Evolutionary conservation across 2,329 filamentous ascomycete genomes (phyloP).

Genomic region (Rasamsonia emersonii): DNA sequence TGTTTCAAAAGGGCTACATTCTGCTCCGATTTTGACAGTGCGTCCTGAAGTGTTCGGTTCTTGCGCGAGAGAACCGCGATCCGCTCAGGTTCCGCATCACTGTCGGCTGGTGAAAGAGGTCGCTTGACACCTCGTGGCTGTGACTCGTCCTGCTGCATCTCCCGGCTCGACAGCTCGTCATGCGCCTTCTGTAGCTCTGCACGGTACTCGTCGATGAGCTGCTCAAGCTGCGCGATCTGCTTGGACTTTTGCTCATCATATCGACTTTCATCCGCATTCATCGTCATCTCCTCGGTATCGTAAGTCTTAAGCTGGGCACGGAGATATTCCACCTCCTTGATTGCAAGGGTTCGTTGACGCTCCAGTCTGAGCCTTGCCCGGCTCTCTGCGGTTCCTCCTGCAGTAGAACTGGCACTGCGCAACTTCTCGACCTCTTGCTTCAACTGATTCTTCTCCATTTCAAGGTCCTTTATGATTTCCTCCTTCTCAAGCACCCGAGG

Average conservation of each 20-base stretch:
- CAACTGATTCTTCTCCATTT: conserved; percentile 59
- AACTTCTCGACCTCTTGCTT: conserved; percentile 62
- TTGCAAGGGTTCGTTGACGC: conserved; percentile 71
- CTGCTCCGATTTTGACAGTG: conserved; percentile 61
- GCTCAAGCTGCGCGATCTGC: conserved; percentile 72
- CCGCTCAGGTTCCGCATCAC: conserved; percentile 55
- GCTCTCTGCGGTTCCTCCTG: conserved; percentile 46
- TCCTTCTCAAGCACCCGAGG: conserved; percentile 72
- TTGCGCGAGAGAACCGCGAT: conserved; percentile 79
- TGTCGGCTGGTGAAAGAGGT: conserved; percentile 48
- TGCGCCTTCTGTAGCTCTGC: conserved; percentile 67
- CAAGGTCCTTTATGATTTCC: conserved; percentile 60
- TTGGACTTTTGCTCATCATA: conserved; percentile 67
- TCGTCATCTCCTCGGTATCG: conserved; percentile 78
- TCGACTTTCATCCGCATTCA: conserved; percentile 60
- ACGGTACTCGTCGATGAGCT: conserved; percentile 80
- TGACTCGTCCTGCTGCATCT: conserved; percentile 39
- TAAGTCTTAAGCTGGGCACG: conserved; percentile 85
- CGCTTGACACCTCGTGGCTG: conserved; percentile 53
- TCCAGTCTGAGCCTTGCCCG: conserved; percentile 69
- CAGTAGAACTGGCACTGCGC: conserved; percentile 39
- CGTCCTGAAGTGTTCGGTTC: conserved; percentile 75
- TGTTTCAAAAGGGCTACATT: conserved; percentile 62
- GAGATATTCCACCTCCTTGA: conserved; percentile 90
- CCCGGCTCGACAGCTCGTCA: conserved; percentile 60